A percentile compares a stretch with the other conserved stretches of the same genome.
Evolutionary conservation across 306 rosid genomes (phyloP).

Genomic region (Carpinus viminea): DNA sequence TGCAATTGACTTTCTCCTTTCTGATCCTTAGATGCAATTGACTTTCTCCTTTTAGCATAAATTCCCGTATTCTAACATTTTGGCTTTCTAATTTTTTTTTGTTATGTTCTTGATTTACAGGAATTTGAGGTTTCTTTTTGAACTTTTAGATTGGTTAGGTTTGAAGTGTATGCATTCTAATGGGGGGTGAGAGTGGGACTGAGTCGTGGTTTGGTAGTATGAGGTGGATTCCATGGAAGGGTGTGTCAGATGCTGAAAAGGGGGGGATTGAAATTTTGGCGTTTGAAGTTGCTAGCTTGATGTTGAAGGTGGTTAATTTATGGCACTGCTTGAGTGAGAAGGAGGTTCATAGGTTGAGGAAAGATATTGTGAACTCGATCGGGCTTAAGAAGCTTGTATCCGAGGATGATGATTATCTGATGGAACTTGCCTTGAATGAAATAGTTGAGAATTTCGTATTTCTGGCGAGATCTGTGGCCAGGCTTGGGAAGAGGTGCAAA

Average conservation of each 20-base stretch:
- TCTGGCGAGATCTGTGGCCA: conserved; percentile 56
- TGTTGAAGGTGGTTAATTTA: conserved; percentile 64
- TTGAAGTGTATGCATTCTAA: conserved; percentile 25
- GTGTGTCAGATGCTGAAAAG: conserved; percentile 38
- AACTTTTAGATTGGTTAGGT: conserved; percentile 16
- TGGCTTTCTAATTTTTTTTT: conserved; percentile 23
- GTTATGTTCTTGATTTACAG: conserved; percentile 36
- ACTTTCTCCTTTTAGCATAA: neutral
- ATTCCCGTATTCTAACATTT: neutral
- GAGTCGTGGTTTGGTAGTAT: conserved; percentile 48
- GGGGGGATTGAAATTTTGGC: conserved; percentile 69
- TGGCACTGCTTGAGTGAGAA: conserved; percentile 67
- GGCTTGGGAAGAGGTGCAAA: conserved; percentile 65
- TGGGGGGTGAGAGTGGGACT: conserved; percentile 44
- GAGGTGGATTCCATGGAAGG: conserved; percentile 45
- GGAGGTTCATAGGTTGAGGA: conserved; percentile 48
- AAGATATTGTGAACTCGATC: conserved; percentile 46
- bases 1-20: neutral
- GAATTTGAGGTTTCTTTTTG: conserved; percentile 24
- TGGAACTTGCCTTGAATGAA: conserved; percentile 72
- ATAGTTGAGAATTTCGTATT: conserved; percentile 50
- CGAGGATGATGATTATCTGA: conserved; percentile 51
- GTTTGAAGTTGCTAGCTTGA: conserved; percentile 69
- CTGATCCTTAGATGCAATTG: neutral
- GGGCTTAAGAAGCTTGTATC: conserved; percentile 71